Evolutionary conservation across 2,329 filamentous ascomycete genomes (phyloP), one percentile per base, ranked within the genome.

Genomic region (Colletotrichum zoysiae): DNA sequence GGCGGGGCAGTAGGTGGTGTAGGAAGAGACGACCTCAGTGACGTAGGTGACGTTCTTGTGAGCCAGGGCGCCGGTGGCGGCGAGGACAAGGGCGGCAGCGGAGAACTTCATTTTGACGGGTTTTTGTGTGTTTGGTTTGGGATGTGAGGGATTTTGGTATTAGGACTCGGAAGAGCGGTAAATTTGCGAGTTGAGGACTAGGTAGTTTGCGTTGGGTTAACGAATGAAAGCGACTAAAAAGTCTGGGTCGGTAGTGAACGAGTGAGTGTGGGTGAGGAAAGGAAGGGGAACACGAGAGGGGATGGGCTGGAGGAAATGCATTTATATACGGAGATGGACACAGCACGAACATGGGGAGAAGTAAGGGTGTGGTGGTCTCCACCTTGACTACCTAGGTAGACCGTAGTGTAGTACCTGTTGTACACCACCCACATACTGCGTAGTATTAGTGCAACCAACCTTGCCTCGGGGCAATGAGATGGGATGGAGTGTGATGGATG

Each of bases 1-100:
- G 76, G 79, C 85, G 30, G 92, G 91, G 89, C 92, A 94, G 89
- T 87, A 93, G 79, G 92, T 94, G 83, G 88, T 90, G 85, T 89
- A 89, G 70, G 84, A 82, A 70, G 89, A 90, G 75, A 93, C 88
- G 75, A 90, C 84, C 86, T 92, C 89, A 76, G 91, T 93, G 83
- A 86, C 86, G 82, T 88, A 88, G 80, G 84, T 85, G 76, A 84
- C 84, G 81, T 87, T 87, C 78, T 79, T 78, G 73, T 71, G 65
- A 74, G 81, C 81, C 74, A 79, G 77, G 76, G 75, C 84, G 81
- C 85, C 86, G 78, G 84, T 85, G 78, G 84, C 85, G 81, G 86
- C 84, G 78, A 87, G 86, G 79, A 87, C 79, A 76, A 87, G 78
- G 80, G 84, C 81, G 78, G 86, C 86, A 80, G 83, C 80, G 79